Evolutionary conservation across 106 monocot species (phyloP).

Genomic region (Allium sativum): DNA sequence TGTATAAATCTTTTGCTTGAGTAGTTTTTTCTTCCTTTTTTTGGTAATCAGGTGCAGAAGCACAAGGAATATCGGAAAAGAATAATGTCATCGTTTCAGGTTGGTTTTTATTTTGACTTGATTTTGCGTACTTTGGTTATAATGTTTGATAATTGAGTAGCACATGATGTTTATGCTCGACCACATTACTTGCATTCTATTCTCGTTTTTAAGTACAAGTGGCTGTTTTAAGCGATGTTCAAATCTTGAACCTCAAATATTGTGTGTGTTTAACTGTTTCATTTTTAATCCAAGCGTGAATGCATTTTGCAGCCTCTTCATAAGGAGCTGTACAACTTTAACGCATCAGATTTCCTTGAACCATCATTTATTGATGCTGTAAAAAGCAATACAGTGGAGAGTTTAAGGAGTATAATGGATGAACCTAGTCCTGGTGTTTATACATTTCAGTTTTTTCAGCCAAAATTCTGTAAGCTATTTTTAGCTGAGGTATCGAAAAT

Average conservation of each 20-base stretch:
- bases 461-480: conserved; percentile 72
- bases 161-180: no score
- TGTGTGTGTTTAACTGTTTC: no score
- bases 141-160: no score
- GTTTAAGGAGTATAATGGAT: conserved; percentile 71
- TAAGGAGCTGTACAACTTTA: conserved; percentile 55
- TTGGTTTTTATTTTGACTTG: conserved; percentile 12
- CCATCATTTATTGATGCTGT: conserved; percentile 77
- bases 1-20: background rate
- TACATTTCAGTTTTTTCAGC: conserved; percentile 86
- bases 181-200: no score
- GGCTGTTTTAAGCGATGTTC: no score
- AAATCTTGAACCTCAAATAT: no score
- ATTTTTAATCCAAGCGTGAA: no score
- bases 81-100: conserved; percentile 70
- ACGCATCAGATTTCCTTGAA: conserved; percentile 61
- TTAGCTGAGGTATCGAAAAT: conserved; percentile 62
- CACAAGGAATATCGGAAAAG: conserved; percentile 69
- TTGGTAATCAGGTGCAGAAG: conserved; percentile 42
- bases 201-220: no score
- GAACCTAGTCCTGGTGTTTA: conserved; percentile 82
- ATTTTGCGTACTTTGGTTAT: no score
- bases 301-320: conserved; percentile 59
- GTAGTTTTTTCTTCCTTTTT: conserved; percentile 6
- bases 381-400: conserved; percentile 59